Conservation (phyloP, 1,284 basidiomycete genomes). For the Jaminaea rosea region DNA sequence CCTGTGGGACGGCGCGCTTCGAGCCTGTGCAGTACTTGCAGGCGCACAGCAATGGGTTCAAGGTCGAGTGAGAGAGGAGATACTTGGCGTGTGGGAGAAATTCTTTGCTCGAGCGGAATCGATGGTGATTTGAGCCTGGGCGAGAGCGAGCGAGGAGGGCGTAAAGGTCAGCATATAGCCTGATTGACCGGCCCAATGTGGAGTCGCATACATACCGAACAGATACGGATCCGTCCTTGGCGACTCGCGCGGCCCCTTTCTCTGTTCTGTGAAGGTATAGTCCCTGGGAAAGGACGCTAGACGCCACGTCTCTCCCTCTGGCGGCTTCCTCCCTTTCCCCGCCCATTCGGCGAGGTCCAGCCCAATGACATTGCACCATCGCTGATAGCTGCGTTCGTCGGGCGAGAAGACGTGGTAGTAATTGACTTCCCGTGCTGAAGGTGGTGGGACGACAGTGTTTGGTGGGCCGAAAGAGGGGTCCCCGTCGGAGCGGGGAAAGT, state of each 20-base stretch:
- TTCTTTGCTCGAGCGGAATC: conserved; percentile 26
- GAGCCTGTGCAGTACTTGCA: conserved; percentile 25
- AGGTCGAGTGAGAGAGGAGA: conserved; percentile 19
- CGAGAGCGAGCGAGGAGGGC: background rate
- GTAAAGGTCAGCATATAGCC: background rate
- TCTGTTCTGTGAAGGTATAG: conserved; percentile 29
- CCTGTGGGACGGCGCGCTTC: background rate
- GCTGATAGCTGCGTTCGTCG: conserved; percentile 13
- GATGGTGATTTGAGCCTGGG: conserved; percentile 13
- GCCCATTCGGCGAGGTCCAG: conserved; percentile 16
- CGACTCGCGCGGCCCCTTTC: conserved; percentile 17
- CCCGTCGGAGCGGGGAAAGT: conserved; percentile 27
- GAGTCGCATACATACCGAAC: conserved; percentile 10
- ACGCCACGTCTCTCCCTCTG: conserved; percentile 17
- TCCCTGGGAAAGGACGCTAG: conserved; percentile 23
- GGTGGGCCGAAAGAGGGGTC: conserved; percentile 21
- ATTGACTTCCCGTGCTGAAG: conserved; percentile 17
- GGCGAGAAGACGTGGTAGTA: conserved; percentile 21
- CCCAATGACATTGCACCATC: conserved; percentile 18
- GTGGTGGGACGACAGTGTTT: conserved; percentile 5
- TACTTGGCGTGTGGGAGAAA: conserved; percentile 18
- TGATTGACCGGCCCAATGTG: background rate
- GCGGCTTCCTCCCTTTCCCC: conserved; percentile 10
- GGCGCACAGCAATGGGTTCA: conserved; percentile 15
- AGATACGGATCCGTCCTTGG: conserved; percentile 28